A percentile compares a stretch with the other conserved stretches of the same genome.
phyloP scores from a whole-genome alignment of 495 filamentous ascomycete species.

The Penicillium cataractarum region DNA sequence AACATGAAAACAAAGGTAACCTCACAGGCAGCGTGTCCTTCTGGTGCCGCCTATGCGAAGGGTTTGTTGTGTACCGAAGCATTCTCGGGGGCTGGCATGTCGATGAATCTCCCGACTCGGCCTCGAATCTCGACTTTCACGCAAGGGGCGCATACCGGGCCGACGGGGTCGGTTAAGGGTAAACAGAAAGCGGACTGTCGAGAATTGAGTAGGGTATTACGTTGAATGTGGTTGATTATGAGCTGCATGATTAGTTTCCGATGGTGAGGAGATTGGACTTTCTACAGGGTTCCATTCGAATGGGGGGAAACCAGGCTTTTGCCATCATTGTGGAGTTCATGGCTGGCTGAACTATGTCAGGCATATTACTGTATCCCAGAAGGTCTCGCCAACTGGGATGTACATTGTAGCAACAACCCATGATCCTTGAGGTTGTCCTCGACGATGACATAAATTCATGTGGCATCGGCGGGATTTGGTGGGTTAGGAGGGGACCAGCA shows the following conservation, averaged over 20 bases:
- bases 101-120: constrained; percentile 12
- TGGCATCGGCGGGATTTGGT: constrained; percentile 9
- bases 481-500: background rate
- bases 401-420: background rate
- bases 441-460: background rate
- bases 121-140: background rate
- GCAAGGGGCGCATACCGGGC: constrained; percentile 30
- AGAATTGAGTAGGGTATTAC: background rate
- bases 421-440: too few relatives aligned
- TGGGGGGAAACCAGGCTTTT: background rate
- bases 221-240: background rate
- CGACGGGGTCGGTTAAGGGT: constrained; percentile 2
- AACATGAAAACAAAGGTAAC: constrained; percentile 12
- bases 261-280: background rate
- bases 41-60: background rate
- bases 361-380: background rate
- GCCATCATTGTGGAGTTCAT: background rate
- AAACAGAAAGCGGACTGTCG: constrained; percentile 12
- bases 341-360: background rate
- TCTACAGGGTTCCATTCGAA: background rate
- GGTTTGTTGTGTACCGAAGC: constrained; percentile 13
- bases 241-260: background rate
- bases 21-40: background rate
- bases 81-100: constrained; percentile 29
- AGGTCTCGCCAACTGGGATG: background rate